A percentile compares a stretch with the other conserved stretches of the same genome.
phyloP scores from a whole-genome alignment of 305 asterid genomes.

The Withania somnifera region DNA sequence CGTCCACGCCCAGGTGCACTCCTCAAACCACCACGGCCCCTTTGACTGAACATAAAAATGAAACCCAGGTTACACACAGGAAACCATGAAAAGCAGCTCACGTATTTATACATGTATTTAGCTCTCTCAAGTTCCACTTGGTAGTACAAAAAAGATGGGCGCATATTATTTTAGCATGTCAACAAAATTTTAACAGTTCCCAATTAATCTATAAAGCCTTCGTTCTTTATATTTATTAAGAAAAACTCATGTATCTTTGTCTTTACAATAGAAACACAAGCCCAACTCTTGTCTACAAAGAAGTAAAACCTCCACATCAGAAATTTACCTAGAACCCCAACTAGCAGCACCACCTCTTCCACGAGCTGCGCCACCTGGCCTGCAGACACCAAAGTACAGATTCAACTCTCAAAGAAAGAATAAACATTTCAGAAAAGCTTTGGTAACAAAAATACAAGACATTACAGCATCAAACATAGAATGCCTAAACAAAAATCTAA shows the following conservation, averaged over 20 bases:
- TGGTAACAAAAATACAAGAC: background rate
- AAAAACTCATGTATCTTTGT: background rate
- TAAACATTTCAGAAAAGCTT: background rate
- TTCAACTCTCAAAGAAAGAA: background rate
- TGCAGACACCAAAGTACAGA: slow-evolving; percentile 12
- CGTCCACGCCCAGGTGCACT: slow-evolving; percentile 8
- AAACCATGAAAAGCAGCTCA: background rate
- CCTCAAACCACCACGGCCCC: slow-evolving; percentile 41
- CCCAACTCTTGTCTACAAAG: background rate
- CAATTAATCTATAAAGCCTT: background rate
- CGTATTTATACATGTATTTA: background rate
- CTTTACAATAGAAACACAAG: background rate
- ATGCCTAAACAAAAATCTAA: background rate
- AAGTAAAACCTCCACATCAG: background rate
- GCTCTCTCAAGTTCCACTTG: background rate
- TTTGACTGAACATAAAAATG: slow-evolving; percentile 22
- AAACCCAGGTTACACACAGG: background rate
- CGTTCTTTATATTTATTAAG: background rate
- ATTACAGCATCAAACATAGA: background rate
- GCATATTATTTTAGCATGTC: background rate
- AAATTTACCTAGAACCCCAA: slow-evolving; percentile 44
- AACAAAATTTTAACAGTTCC: no score
- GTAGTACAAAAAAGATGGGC: background rate
- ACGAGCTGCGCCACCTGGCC: slow-evolving; percentile 35
- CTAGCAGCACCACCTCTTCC: slow-evolving; percentile 29